Evolutionary conservation across 306 rosid species (phyloP).

Genomic region (Glycine latifolia): DNA sequence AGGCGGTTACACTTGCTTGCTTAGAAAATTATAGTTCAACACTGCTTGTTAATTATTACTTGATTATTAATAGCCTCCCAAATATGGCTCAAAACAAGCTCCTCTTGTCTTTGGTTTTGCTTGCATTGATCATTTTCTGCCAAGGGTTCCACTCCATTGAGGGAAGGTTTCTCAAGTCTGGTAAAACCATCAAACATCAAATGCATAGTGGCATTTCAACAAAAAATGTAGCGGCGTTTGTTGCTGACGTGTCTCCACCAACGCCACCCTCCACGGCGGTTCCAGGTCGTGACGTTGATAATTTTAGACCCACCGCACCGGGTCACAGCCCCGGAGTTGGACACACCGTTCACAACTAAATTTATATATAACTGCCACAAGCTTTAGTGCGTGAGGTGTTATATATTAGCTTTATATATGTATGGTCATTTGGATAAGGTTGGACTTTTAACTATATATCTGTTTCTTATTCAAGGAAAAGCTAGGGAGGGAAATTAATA

Average conservation of each 20-base stretch:
- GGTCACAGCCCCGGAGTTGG: constrained; percentile 92
- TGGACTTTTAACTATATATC: no score
- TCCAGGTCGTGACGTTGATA: constrained; percentile 36
- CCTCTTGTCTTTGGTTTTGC: constrained; percentile 17
- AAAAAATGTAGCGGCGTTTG: neutral
- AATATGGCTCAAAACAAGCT: constrained; percentile 50
- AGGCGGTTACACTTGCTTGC: no score
- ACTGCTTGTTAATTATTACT: no score
- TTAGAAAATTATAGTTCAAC: no score
- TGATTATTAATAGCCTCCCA: no score
- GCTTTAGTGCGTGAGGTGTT: no score
- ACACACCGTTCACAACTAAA: constrained; percentile 60
- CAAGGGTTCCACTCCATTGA: constrained; percentile 26
- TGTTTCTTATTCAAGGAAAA: neutral
- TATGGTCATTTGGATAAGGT: no score
- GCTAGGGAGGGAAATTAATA: no score
- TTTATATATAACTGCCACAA: neutral
- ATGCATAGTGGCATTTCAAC: neutral
- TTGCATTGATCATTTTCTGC: constrained; percentile 45
- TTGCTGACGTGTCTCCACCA: constrained; percentile 43
- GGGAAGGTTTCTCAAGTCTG: constrained; percentile 53
- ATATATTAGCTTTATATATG: no score
- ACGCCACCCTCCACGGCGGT: constrained; percentile 35
- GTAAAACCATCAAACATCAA: neutral
- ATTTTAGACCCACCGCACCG: constrained; percentile 72